These are phyloP conservation scores for Colletotrichum incanum DNA, from an alignment of 2,329 filamentous ascomycete species.

Conservation along the genomic window DNA sequence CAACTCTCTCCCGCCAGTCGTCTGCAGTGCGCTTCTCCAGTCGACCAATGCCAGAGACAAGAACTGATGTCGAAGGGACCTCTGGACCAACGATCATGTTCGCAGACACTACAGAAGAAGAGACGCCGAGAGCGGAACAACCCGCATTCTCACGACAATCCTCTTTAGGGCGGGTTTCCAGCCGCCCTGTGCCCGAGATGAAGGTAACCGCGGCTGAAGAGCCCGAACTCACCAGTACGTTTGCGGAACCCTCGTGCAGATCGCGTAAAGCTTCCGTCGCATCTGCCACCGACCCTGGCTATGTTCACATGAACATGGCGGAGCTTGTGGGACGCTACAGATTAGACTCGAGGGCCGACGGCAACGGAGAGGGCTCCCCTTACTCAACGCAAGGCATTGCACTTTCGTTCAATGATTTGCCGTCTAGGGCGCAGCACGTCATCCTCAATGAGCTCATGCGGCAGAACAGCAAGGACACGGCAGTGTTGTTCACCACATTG, in stretches of 20 bases:
- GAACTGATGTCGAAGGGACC: slow-evolving; percentile 75
- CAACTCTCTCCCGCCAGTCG: slow-evolving; percentile 67
- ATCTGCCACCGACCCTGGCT: slow-evolving; percentile 51
- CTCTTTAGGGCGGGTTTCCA: slow-evolving; percentile 73
- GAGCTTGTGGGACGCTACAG: slow-evolving; percentile 61
- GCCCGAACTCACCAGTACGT: slow-evolving; percentile 75
- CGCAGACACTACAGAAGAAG: slow-evolving; percentile 60
- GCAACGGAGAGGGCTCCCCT: slow-evolving; percentile 56
- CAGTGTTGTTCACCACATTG: slow-evolving; percentile 86
- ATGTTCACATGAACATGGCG: slow-evolving; percentile 60
- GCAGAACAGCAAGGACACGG: slow-evolving; percentile 77
- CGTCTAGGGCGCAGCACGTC: slow-evolving; percentile 86
- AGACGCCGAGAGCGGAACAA: slow-evolving; percentile 53
- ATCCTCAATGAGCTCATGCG: slow-evolving; percentile 89
- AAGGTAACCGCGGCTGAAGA: slow-evolving; percentile 68
- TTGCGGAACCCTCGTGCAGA: slow-evolving; percentile 63
- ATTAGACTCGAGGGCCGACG: slow-evolving; percentile 40
- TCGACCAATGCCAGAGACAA: slow-evolving; percentile 79
- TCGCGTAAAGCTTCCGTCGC: slow-evolving; percentile 57
- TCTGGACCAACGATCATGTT: slow-evolving; percentile 84
- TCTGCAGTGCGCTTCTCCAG: slow-evolving; percentile 78
- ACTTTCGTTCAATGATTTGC: slow-evolving; percentile 88
- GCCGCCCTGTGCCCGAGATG: slow-evolving; percentile 74
- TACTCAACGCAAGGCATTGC: slow-evolving; percentile 76
- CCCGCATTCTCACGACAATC: slow-evolving; percentile 59